phyloP scores from a whole-genome alignment of 306 rosid genomes.

The Cicer arietinum region DNA sequence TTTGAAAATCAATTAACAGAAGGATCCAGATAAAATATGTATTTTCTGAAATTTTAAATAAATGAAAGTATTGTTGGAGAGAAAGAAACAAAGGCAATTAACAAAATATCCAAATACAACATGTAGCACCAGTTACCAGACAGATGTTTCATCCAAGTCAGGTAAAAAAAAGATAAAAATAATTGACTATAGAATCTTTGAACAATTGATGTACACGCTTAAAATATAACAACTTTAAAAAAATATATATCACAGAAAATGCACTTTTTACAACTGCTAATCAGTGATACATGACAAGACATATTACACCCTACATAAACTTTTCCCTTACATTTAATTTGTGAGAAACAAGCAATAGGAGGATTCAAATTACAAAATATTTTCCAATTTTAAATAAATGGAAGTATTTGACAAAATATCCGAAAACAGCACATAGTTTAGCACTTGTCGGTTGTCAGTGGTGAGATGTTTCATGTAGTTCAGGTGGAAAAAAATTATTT shows the following conservation, averaged over 20 bases:
- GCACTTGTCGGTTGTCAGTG: not conserved
- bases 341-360: conserved; percentile 22
- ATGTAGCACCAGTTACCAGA: conserved; percentile 19
- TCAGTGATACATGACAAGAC: not conserved
- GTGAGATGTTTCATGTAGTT: conserved; percentile 3
- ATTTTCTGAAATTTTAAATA: conserved; percentile 5
- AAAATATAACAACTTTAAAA: conserved; percentile 24
- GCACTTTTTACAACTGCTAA: conserved; percentile 20
- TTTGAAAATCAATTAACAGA: conserved; percentile 14
- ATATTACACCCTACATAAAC: conserved; percentile 27
- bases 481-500: not conserved
- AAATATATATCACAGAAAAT: conserved; percentile 23
- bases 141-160: not conserved
- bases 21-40: conserved; percentile 18
- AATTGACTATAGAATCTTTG: conserved; percentile 18
- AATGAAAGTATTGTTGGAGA: conserved; percentile 22
- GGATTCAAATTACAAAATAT: conserved; percentile 21
- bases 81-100: conserved; percentile 9
- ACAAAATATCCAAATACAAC: conserved; percentile 22
- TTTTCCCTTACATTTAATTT: conserved; percentile 10
- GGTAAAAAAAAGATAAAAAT: not conserved
- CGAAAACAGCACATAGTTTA: conserved; percentile 21
- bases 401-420: conserved; percentile 20
- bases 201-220: conserved; percentile 32
- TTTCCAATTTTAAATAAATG: conserved; percentile 29